Evolutionary conservation across 495 filamentous ascomycete genomes (phyloP).

Genomic region (Aspergillus haitiensis): DNA sequence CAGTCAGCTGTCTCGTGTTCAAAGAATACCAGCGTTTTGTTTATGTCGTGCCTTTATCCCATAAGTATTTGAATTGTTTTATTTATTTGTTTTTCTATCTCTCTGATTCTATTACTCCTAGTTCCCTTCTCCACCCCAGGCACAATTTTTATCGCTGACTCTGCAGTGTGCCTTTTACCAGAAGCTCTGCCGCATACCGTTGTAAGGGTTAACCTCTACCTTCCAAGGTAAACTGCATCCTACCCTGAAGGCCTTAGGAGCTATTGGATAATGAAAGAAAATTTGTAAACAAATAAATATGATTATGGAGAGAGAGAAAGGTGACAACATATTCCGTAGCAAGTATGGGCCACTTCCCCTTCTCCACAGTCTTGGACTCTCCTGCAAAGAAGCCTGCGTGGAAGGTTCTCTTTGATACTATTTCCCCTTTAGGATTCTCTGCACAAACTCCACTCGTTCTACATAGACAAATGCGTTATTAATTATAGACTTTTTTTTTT

Average conservation of each 20-base stretch:
- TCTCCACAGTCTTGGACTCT: conserved; percentile 29
- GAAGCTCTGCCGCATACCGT: conserved; percentile 6
- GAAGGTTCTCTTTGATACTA: conserved; percentile 36
- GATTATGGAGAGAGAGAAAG: conserved; percentile 1
- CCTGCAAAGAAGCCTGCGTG: conserved; percentile 45
- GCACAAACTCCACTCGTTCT: conserved; percentile 8
- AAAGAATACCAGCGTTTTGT: neutral
- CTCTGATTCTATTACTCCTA: neutral
- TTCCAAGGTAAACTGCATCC: conserved; percentile 14
- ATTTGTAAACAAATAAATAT: neutral
- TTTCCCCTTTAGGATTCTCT: conserved; percentile 2
- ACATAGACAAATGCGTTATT: conserved; percentile 14
- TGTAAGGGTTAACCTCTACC: neutral
- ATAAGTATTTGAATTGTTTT: too few relatives aligned
- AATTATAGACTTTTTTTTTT: neutral
- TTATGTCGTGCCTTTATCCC: neutral
- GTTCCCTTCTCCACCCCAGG: neutral
- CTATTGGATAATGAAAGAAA: too few relatives aligned
- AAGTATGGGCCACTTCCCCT: conserved; percentile 10
- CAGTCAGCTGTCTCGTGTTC: neutral
- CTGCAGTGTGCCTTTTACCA: conserved; percentile 5
- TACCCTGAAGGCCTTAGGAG: too few relatives aligned
- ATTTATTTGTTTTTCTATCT: neutral
- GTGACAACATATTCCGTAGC: conserved; percentile 6
- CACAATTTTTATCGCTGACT: neutral